Evolutionary conservation across 495 filamentous ascomycete genomes (phyloP), one percentile per base, ranked within the genome.

Genomic region (Bacidia gigantensis): DNA sequence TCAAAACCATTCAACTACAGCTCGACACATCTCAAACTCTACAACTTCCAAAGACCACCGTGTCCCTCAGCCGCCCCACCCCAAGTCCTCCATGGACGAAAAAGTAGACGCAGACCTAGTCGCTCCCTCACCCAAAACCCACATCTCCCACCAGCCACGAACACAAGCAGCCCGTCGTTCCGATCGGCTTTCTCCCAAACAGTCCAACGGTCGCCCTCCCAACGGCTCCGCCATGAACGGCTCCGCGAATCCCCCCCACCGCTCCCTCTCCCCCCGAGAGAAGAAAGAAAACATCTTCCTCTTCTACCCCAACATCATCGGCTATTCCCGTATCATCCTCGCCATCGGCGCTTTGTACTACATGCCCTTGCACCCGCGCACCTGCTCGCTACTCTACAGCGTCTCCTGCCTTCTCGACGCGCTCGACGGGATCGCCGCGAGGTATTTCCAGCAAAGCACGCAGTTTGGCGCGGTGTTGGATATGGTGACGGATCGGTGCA

Each of bases 401-500:
- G 72, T 95, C 46, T 95, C 87, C 20, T 98, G 93, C 66, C 75
- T 96, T 26, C 80, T 98, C 32, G 92, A 98, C 65, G 92, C 89
- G 26, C 73, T 97, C 49, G 92, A 98, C 62, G 92, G 92, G 51
- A 82, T 85, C 62, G 89, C 89, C 2, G 92, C 92, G 41, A 85
- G 92, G 25, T 74, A 79, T 60, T 92, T 87, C 62, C 73, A 92
- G 53, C 90, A 98, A 68, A 86, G 84, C 1, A 96, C 92, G 21
- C 82, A 83, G 45, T 98, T 96, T 65, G 92, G 92, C 50, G 92
- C 90, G 18, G 89, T 98, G 23, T 72, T 98, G 52, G 92, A 98
- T 68, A 98, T 98, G 92, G 87, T 96, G 49, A 92, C 87, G 17
- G 86, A 95, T 70, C 83, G 90, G 48, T 95, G 93, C 69, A 96